Conservation (phyloP, 495 filamentous ascomycete species). For the Hyaloscypha variabilis region DNA sequence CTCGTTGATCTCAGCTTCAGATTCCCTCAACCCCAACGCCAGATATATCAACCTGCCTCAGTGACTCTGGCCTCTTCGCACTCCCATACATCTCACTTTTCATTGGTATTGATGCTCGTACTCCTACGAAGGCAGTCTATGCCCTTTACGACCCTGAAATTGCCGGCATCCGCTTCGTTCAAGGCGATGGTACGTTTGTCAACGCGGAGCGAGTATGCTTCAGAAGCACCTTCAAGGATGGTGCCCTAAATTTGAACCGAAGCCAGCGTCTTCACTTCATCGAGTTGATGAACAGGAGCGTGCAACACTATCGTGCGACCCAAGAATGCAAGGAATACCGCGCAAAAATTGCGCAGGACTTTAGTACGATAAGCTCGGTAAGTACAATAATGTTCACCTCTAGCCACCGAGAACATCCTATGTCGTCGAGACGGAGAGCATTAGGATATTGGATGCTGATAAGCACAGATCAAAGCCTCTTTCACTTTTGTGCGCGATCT, state of each 20-base stretch:
- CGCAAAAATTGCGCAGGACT: background rate
- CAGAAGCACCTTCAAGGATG: background rate
- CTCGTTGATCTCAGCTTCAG: background rate
- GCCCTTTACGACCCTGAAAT: conserved; percentile 4
- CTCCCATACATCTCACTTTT: conserved; percentile 6
- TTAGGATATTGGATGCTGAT: background rate
- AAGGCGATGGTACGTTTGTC: background rate
- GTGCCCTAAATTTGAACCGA: background rate
- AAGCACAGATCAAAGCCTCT: background rate
- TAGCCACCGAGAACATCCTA: background rate
- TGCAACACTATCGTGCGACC: background rate
- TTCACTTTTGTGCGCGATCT: background rate
- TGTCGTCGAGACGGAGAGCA: background rate
- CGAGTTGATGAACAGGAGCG: background rate
- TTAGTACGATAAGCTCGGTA: background rate
- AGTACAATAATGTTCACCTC: background rate
- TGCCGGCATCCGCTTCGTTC: conserved; percentile 11
- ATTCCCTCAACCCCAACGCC: background rate
- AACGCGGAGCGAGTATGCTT: background rate
- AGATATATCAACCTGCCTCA: background rate
- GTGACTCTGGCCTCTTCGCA: background rate
- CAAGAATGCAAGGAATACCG: background rate
- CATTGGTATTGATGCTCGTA: conserved; percentile 1
- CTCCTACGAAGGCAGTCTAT: conserved; percentile 15
- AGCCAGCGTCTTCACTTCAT: background rate